Evolutionary conservation across 2,329 filamentous ascomycete genomes (phyloP).

Genomic region (Aspergillus pseudotamarii): DNA sequence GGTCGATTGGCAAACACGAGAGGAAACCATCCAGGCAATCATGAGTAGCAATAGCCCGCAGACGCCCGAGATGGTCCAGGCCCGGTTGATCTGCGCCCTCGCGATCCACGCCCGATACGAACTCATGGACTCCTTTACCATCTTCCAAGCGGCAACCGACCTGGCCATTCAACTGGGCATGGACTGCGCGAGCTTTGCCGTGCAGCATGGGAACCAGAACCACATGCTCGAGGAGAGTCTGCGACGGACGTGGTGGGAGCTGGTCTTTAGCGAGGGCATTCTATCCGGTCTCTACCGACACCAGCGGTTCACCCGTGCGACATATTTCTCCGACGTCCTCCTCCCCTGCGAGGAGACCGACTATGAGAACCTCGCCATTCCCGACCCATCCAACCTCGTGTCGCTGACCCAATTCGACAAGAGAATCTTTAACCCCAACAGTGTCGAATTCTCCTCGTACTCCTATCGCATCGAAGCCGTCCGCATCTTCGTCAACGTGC

Average conservation of each 20-base stretch:
- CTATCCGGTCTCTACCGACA: slow-evolving; percentile 1
- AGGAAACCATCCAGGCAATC: neutral
- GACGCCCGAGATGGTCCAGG: slow-evolving; percentile 2
- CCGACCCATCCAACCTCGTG: neutral
- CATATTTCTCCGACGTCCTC: neutral
- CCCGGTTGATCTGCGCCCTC: neutral
- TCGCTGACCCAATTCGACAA: neutral
- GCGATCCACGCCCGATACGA: neutral
- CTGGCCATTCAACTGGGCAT: slow-evolving; percentile 2
- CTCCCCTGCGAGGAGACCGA: neutral
- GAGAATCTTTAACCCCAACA: neutral
- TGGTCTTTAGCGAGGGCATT: slow-evolving; percentile 1
- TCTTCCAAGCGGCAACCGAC: slow-evolving; percentile 1
- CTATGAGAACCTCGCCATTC: neutral
- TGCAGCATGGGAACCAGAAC: neutral
- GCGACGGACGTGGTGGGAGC: slow-evolving; percentile 8
- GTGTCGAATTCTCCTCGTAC: neutral
- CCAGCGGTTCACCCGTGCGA: neutral
- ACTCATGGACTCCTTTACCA: neutral
- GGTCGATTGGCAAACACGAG: neutral
- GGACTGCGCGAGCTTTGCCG: neutral
- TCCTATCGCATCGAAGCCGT: neutral
- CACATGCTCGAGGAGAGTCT: slow-evolving; percentile 2
- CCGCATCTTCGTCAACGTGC: neutral
- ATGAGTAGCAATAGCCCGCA: neutral